A percentile compares a stretch with the other conserved stretches of the same genome.
phyloP scores from a whole-genome alignment of 2,329 filamentous ascomycete species.

The Pseudopyricularia cyperi region DNA sequence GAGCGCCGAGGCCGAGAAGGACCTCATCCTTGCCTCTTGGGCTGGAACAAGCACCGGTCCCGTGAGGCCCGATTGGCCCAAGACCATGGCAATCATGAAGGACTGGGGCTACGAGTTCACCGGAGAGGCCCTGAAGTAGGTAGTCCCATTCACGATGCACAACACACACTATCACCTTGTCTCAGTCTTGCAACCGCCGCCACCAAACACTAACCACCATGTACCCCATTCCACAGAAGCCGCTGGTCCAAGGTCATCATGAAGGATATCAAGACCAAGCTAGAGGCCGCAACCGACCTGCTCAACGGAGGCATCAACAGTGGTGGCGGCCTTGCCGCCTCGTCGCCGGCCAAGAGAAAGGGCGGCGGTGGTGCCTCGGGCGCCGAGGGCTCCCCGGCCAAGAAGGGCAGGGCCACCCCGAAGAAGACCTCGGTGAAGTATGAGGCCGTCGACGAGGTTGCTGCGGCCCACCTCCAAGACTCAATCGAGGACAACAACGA shows the following conservation, averaged over 20 bases:
- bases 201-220: not conserved
- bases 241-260: slow-evolving; percentile 3
- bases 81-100: not conserved
- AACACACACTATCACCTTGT: too few relatives aligned
- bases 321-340: not conserved
- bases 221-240: not conserved
- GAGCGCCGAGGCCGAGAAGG: slow-evolving; percentile 1
- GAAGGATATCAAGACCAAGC: not conserved
- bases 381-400: not conserved
- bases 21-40: slow-evolving; percentile 2
- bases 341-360: not conserved
- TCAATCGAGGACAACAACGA: not conserved
- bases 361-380: not conserved
- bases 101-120: slow-evolving; percentile 1
- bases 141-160: not conserved
- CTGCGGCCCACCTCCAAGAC: not conserved
- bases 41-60: not conserved
- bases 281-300: not conserved
- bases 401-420: not conserved
- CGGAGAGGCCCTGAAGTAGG: slow-evolving; percentile 3
- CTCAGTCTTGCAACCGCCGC: not conserved
- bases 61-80: slow-evolving; percentile 2
- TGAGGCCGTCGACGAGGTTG: not conserved
- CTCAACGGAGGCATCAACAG: not conserved
- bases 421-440: not conserved